These are phyloP conservation scores for Annona cherimola DNA, from an alignment of 164 flowering plant species.

Conservation along the genomic window DNA sequence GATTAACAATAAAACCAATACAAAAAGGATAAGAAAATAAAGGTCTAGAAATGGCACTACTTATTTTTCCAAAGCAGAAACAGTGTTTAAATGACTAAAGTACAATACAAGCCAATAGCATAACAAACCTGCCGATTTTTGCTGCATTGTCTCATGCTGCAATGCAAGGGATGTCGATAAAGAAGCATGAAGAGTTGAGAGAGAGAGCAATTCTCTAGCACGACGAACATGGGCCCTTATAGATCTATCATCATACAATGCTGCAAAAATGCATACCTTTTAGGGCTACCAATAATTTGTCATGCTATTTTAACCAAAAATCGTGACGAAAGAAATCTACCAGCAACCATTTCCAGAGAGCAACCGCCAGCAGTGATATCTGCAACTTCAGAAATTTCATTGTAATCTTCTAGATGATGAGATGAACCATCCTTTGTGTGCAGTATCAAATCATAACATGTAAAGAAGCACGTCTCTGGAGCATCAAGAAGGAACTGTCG, in stretches of 20 bases:
- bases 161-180: conserved; percentile 85
- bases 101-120: conserved; percentile 22
- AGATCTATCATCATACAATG: conserved; percentile 90
- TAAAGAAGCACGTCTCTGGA: conserved; percentile 86
- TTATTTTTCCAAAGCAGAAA: not conserved
- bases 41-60: not conserved
- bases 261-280: conserved; percentile 35
- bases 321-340: conserved; percentile 29
- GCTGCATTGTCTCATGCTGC: conserved; percentile 64
- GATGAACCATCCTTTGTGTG: conserved; percentile 77
- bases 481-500: conserved; percentile 98
- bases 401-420: conserved; percentile 84
- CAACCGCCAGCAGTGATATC: conserved; percentile 90
- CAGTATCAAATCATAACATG: conserved; percentile 86
- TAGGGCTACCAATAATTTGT: conserved; percentile 11
- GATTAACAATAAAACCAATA: conserved; percentile 14
- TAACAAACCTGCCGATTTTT: conserved; percentile 35
- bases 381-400: conserved; percentile 94
- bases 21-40: not conserved
- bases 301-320: not conserved
- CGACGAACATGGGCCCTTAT: conserved; percentile 93
- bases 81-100: not conserved
- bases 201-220: conserved; percentile 79
- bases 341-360: conserved; percentile 90
- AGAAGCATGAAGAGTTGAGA: conserved; percentile 76